Conservation (phyloP, 225 moss, liverwort and hornwort genomes). For the Lunularia cruciata region DNA sequence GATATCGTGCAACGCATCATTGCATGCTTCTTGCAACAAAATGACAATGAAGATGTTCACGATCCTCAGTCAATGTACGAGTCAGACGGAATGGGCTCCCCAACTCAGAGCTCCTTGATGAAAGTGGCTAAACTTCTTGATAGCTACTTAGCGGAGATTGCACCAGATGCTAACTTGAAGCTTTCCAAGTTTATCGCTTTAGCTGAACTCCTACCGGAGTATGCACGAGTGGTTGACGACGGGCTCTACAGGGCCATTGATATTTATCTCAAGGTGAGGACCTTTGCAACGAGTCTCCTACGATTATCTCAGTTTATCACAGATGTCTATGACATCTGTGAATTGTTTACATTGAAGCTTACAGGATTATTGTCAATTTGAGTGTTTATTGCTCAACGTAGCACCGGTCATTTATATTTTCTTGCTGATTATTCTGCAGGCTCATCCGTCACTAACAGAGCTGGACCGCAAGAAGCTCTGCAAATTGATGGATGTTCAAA, state of each 20-base stretch:
- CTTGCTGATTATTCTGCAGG: conserved; percentile 42
- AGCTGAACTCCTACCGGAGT: conserved; percentile 85
- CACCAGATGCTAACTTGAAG: conserved; percentile 97
- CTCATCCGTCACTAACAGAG: conserved; percentile 83
- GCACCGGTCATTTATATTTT: not conserved
- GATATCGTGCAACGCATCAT: conserved; percentile 95
- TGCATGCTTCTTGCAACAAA: conserved; percentile 89
- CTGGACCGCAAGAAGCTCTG: conserved; percentile 89
- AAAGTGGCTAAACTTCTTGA: conserved; percentile 97
- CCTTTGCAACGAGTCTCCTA: no score
- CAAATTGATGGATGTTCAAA: conserved; percentile 98
- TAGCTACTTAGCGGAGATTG: conserved; percentile 95
- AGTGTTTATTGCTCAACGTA: no score
- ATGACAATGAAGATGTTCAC: conserved; percentile 79
- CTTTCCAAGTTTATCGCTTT: conserved; percentile 83
- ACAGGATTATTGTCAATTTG: no score
- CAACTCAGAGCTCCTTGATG: conserved; percentile 92
- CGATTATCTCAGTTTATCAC: no score
- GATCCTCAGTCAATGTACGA: conserved; percentile 84
- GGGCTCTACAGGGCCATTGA: conserved; percentile 95
- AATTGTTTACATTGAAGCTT: no score
- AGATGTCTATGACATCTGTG: not conserved
- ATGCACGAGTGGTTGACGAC: conserved; percentile 95
- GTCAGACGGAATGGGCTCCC: conserved; percentile 87
- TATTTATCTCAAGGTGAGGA: conserved; percentile 87